Percentiles rank a stretch among this genome's conserved stretches.
Conservation (phyloP, 345 rosid genomes). For the Syzygium aqueum region DNA sequence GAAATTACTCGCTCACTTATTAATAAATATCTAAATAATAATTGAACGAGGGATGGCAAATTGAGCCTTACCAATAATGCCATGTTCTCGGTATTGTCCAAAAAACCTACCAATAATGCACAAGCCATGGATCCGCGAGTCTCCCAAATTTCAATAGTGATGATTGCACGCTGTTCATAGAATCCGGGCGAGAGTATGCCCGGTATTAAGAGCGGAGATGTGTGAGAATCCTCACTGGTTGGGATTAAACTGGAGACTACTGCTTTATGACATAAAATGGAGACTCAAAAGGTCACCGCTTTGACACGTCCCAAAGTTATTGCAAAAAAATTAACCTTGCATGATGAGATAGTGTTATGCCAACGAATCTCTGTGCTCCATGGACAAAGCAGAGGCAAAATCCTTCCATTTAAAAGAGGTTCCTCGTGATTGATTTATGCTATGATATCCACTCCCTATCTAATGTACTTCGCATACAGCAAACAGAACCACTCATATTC, state of each 20-base stretch:
- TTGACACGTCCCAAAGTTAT: too few relatives aligned
- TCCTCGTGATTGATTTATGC: not conserved
- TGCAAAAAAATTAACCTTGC: too few relatives aligned
- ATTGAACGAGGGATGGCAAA: not conserved
- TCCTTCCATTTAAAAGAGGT: not conserved
- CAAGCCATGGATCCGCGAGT: too few relatives aligned
- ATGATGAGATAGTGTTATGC: not conserved
- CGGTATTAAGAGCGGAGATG: not conserved
- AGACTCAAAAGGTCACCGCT: not conserved
- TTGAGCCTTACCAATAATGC: not conserved
- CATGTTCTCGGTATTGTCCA: not conserved
- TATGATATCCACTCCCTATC: not conserved
- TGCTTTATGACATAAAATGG: not conserved
- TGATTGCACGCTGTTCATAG: not conserved
- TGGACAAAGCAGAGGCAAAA: not conserved
- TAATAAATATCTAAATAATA: too few relatives aligned
- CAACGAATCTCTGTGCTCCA: not conserved
- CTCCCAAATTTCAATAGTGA: not conserved
- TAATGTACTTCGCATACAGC: not conserved
- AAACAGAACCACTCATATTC: not conserved
- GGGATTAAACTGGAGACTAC: not conserved
- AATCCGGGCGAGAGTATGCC: not conserved
- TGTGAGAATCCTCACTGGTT: not conserved
- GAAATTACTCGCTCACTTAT: not conserved
- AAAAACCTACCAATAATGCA: not conserved